These are phyloP conservation scores for Kalmusia sp. DNA, from an alignment of 2,329 filamentous ascomycete genomes.

Conservation along the genomic window DNA sequence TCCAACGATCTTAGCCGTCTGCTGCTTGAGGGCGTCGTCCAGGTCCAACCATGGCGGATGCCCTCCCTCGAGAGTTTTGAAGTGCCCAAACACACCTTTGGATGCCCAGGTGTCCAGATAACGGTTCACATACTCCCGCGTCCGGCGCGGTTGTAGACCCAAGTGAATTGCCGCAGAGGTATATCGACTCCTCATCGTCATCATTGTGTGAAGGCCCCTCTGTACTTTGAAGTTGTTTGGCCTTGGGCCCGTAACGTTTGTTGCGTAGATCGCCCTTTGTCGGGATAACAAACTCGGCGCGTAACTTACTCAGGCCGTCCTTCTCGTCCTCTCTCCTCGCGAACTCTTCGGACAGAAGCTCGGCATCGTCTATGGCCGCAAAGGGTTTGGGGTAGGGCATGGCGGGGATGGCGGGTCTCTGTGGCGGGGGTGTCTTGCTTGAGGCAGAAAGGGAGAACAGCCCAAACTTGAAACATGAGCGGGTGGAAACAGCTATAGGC, in stretches of 20 bases:
- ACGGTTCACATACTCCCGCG: slow-evolving; percentile 69
- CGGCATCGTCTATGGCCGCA: slow-evolving; percentile 18
- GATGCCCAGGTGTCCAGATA: slow-evolving; percentile 85
- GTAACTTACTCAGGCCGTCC: slow-evolving; percentile 50
- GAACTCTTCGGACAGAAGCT: slow-evolving; percentile 40
- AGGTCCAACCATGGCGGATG: slow-evolving; percentile 79
- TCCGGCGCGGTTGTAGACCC: slow-evolving; percentile 78
- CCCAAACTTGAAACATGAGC: background rate
- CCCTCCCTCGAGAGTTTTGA: slow-evolving; percentile 71
- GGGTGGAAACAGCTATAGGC: background rate
- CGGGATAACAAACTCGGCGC: slow-evolving; percentile 79
- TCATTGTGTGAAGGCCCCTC: slow-evolving; percentile 28
- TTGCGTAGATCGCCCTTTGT: slow-evolving; percentile 74
- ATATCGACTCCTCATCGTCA: slow-evolving; percentile 63
- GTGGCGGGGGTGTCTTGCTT: background rate
- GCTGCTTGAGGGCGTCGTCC: slow-evolving; percentile 74
- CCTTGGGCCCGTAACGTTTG: slow-evolving; percentile 51
- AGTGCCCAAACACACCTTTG: slow-evolving; percentile 86
- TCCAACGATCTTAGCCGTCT: slow-evolving; percentile 77
- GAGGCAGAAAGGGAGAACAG: slow-evolving; percentile 7
- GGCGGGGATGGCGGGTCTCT: slow-evolving; percentile 8
- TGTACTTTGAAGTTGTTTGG: background rate
- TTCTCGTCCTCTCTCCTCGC: slow-evolving; percentile 43
- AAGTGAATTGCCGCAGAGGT: slow-evolving; percentile 92
- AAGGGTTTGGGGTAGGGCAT: slow-evolving; percentile 39